A percentile compares a stretch with the other conserved stretches of the same genome.
Conservation (phyloP, 73 alveolate species). For the Paramecium primaurelia region DNA sequence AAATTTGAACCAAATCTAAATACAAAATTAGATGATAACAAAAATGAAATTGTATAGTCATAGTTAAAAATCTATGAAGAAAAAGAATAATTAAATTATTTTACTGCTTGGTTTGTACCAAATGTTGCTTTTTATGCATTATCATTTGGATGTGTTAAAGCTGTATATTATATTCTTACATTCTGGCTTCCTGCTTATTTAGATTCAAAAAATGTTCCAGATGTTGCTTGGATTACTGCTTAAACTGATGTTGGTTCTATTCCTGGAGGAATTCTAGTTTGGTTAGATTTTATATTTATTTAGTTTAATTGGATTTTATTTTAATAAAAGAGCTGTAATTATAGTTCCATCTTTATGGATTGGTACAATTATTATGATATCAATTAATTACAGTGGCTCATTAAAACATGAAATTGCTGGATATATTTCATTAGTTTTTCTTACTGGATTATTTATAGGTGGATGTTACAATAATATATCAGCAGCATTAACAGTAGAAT, state of each 20-base stretch:
- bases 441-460: background rate
- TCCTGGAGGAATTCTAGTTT: background rate
- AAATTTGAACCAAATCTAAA: background rate
- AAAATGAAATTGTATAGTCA: background rate
- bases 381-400: background rate
- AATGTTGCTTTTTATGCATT: background rate
- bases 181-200: slow-evolving; percentile 10
- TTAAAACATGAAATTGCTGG: background rate
- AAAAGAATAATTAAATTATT: background rate
- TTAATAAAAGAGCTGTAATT: background rate
- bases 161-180: background rate
- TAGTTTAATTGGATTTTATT: slow-evolving; percentile 7
- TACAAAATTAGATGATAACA: background rate
- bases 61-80: background rate
- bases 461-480: slow-evolving; percentile 28
- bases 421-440: background rate
- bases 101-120: background rate
- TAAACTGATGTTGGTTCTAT: slow-evolving; percentile 1
- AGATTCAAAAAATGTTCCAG: background rate
- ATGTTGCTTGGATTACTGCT: background rate
- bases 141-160: background rate
- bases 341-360: background rate
- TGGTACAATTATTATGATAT: background rate
- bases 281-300: background rate
- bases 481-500: background rate